Percentiles rank a stretch among this genome's conserved stretches.
Evolutionary conservation across 345 rosid species (phyloP).

Genomic region (Geranium rotundifolium): DNA sequence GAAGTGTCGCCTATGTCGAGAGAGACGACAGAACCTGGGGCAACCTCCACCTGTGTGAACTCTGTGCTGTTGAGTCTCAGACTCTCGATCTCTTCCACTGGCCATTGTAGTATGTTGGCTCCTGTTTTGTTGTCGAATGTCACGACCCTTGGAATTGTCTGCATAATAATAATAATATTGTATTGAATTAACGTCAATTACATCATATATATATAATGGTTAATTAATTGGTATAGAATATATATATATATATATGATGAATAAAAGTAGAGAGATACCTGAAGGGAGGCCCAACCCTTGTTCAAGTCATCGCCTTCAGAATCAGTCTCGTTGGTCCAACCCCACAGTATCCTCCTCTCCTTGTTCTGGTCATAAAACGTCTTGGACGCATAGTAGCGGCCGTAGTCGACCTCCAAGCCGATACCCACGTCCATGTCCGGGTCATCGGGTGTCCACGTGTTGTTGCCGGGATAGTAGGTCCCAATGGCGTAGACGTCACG

Average conservation of each 20-base stretch:
- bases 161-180: no score
- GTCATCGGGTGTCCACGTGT: slow-evolving; percentile 77
- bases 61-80: slow-evolving; percentile 45
- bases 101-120: slow-evolving; percentile 62
- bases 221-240: no score
- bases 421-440: slow-evolving; percentile 69
- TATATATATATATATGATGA: no score
- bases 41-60: slow-evolving; percentile 31
- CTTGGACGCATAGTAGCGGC: slow-evolving; percentile 83
- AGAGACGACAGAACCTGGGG: slow-evolving; percentile 50
- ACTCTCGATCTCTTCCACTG: slow-evolving; percentile 75
- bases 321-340: slow-evolving; percentile 94
- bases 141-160: slow-evolving; percentile 73
- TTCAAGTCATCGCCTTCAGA: slow-evolving; percentile 48
- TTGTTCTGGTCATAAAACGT: slow-evolving; percentile 65
- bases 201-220: no score
- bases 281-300: slow-evolving; percentile 94
- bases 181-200: no score
- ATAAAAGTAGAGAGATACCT: no score
- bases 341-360: slow-evolving; percentile 70
- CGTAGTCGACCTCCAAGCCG: slow-evolving; percentile 70
- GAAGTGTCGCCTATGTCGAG: slow-evolving; percentile 49
- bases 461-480: slow-evolving; percentile 41
- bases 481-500: slow-evolving; percentile 73
- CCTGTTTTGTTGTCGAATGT: slow-evolving; percentile 58